Evolutionary conservation across 345 rosid species (phyloP).

Genomic region (Gossypium mustelinum): DNA sequence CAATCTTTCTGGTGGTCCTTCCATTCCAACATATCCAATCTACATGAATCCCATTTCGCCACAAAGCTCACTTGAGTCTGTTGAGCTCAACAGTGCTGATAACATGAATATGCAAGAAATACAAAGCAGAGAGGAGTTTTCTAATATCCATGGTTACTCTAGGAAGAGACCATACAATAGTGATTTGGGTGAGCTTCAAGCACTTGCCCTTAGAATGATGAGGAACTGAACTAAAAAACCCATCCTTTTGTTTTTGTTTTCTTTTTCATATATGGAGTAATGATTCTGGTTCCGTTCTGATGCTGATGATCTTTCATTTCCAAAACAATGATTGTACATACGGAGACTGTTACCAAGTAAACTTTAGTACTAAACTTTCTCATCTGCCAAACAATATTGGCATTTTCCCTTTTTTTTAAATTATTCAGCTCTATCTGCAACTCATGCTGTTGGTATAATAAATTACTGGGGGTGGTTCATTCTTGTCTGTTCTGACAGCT

Average conservation of each 20-base stretch:
- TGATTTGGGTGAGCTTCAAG: slow-evolving; percentile 83
- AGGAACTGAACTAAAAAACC: slow-evolving; percentile 36
- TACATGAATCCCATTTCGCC: slow-evolving; percentile 58
- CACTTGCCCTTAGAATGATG: slow-evolving; percentile 83
- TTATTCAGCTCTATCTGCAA: slow-evolving; percentile 3
- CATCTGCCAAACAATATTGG: slow-evolving; percentile 15
- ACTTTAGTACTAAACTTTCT: slow-evolving; percentile 6
- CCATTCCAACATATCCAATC: slow-evolving; percentile 27
- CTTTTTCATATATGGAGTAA: background rate
- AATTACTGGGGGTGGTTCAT: slow-evolving; percentile 22
- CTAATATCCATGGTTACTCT: slow-evolving; percentile 27
- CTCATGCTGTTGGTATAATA: background rate
- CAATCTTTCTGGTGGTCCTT: slow-evolving; percentile 20
- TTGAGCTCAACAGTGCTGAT: slow-evolving; percentile 27
- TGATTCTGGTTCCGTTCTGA: slow-evolving; percentile 5
- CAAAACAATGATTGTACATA: slow-evolving; percentile 18
- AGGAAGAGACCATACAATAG: slow-evolving; percentile 41
- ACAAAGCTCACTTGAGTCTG: slow-evolving; percentile 68
- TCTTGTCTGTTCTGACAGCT: slow-evolving; percentile 9
- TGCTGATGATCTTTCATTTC: slow-evolving; percentile 4
- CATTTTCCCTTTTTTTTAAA: slow-evolving; percentile 8
- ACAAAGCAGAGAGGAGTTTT: slow-evolving; percentile 37
- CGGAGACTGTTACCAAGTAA: slow-evolving; percentile 13
- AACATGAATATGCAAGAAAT: slow-evolving; percentile 34
- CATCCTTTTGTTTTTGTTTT: background rate